Evolutionary conservation across 371 early-diverging fungal species (phyloP), one percentile per base, ranked within the genome.

Genomic region (Apophysomyces trapeziformis): DNA sequence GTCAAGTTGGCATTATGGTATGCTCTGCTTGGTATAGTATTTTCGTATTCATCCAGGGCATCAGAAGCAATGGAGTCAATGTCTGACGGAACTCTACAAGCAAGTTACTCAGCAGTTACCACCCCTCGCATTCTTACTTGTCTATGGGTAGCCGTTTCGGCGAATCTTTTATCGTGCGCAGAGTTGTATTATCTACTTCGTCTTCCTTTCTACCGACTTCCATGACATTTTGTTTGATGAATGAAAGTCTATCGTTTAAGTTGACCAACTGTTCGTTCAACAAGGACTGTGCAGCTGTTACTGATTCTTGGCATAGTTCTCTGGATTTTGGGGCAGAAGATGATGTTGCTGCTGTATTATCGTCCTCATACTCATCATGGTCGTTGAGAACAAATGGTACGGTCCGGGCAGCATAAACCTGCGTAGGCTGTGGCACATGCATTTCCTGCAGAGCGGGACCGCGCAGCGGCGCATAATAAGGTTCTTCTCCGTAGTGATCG

Each of bases 21-120:
- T 38, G 64, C 37, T 32, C 9, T 44, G 46, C 14, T 37, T 26
- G 21, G 41, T 2, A 45, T 39, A 57, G 70, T 65, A 38, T 68
- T 66, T 64, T 75, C 80, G 54, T 80, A 80, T 21, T 70, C 74
- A 41, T 75, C 68, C 60, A 80, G 38, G 45, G 74, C 75, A 64
- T 77, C 75, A 39, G 77, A 77, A 43, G 74, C 71, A 58, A 79
- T 67, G 13, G 80, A 80, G 35, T 75, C 80, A 54, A 77, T 68
- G 45, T 71, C 74, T 38, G 69, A 71, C 41, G 60, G 35, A 39
- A 46, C 36, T 58, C 68, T 66, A 44, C 26, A 36, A 37, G 9
- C 1, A 12, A 13, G 11, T 56, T 21, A 57, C 57, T 57, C 11
- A 44, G 39, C 36, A 16, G 57, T 32, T 26, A 39, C 18, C n/a